A percentile compares a stretch with the other conserved stretches of the same genome.
Conservation (phyloP, 2,329 filamentous ascomycete genomes). For the Teratosphaeria nubilosa region DNA sequence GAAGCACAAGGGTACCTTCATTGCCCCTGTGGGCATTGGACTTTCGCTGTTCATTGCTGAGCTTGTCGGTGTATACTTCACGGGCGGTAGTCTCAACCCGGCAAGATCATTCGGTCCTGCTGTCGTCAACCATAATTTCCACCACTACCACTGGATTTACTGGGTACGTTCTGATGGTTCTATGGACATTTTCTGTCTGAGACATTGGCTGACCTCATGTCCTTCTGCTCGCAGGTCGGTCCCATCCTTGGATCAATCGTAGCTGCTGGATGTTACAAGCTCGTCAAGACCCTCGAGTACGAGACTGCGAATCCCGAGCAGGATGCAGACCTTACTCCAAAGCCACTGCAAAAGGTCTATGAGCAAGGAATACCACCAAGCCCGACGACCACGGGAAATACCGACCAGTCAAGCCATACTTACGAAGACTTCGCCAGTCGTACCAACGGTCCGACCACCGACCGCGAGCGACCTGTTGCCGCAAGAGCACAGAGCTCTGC, state of each 20-base stretch:
- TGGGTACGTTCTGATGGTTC: conserved; percentile 9
- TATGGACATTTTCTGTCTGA: too few species aligned
- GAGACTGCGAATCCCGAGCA: conserved; percentile 23
- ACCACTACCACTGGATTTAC: conserved; percentile 25
- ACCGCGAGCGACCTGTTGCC: neutral
- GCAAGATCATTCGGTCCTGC: conserved; percentile 26
- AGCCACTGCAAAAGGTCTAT: conserved; percentile 2
- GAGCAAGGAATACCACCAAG: neutral
- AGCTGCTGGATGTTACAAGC: conserved; percentile 22
- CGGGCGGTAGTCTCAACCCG: conserved; percentile 30
- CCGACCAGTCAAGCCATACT: conserved; percentile 3
- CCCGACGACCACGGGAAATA: neutral
- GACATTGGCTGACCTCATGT: neutral
- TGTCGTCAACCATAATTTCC: conserved; percentile 19
- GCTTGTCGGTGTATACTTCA: conserved; percentile 29
- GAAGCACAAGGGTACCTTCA: conserved; percentile 35
- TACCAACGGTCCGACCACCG: neutral
- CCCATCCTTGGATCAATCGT: conserved; percentile 19
- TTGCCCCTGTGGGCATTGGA: conserved; percentile 34
- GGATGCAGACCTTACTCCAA: conserved; percentile 10
- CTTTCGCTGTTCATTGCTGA: conserved; percentile 39
- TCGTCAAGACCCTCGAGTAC: conserved; percentile 21
- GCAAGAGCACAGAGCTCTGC: neutral
- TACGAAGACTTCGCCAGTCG: conserved; percentile 7
- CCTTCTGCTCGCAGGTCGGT: conserved; percentile 3